Base-by-base conservation (phyloP, 2,329 filamentous ascomycete species). In the Colletotrichum gigasporum region DNA sequence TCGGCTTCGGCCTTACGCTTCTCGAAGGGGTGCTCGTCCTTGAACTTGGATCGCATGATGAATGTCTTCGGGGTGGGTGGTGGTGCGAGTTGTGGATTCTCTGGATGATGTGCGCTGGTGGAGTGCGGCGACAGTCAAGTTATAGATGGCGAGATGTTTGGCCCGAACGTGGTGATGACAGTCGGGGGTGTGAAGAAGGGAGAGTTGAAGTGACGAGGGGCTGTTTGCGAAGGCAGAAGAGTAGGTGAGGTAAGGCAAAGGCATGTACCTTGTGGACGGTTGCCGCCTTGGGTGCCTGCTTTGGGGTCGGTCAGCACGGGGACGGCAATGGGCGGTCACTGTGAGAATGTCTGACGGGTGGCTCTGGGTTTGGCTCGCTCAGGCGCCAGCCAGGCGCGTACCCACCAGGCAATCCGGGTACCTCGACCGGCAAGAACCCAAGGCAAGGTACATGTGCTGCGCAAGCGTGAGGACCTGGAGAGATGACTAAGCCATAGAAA, bases 1-100 rank as follows among this genome's bases (percentile, higher is more conserved):
- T 99, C 96, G 78, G 96, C 96, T 85, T 99, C 96, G 71, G 96
- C 96, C 93, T 98, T 97, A 85, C 96, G 94, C 93, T 99, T 99
- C 91, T 98, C 96, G 80, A 98, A 98, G 74, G 93, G 94, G 82
- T 98, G 96, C 89, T 98, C 96, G 90, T 99, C 96, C 94, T 99
- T 99, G 83, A 99, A 99, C 90, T 98, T 98, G 87, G 93, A 97
- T 79, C 94, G 92, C 94, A 97, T 97, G 71, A 76, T 93, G 86
- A 76, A 76, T 77, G 78, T 78, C 71, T 72, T 73, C 68, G 54
- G 62, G 68, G 55, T 58, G 67, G 57, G 20, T 63, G 64, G 55
- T 50, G 35, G 65, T 57, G 63, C 66, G 59, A 48, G 51, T 65
- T 54, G 67, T 63, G 45, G 65, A 39, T 70, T 59, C n/a, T 59